These are phyloP conservation scores for Saccharomycopsis fermentans DNA, from an alignment of 805 yeast species.

Conservation along the genomic window DNA sequence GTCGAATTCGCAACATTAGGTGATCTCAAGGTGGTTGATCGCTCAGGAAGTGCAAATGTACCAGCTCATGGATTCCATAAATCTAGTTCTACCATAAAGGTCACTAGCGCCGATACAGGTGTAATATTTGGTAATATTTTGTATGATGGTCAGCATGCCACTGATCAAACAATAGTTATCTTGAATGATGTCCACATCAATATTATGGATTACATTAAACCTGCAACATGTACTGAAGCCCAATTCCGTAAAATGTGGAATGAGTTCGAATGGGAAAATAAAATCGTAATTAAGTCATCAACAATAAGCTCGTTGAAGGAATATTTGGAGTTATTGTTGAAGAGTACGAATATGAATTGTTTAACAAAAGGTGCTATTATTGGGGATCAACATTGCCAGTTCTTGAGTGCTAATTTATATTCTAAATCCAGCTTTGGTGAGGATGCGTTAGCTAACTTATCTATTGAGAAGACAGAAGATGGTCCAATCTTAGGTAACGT, in stretches of 20 bases:
- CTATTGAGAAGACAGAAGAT: conserved; percentile 70
- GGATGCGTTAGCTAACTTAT: conserved; percentile 91
- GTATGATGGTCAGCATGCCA: conserved; percentile 91
- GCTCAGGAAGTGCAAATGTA: conserved; percentile 78
- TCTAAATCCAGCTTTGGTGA: conserved; percentile 93
- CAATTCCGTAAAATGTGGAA: conserved; percentile 98
- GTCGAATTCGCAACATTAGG: conserved; percentile 96
- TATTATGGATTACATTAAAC: conserved; percentile 94
- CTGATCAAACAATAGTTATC: conserved; percentile 81
- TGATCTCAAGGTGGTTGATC: conserved; percentile 88
- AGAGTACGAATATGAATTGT: conserved; percentile 88
- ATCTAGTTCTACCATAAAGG: conserved; percentile 81
- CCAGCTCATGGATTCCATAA: conserved; percentile 98
- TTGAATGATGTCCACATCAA: conserved; percentile 92
- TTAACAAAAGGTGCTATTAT: conserved; percentile 86
- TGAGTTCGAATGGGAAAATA: conserved; percentile 99
- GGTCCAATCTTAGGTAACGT: conserved; percentile 88
- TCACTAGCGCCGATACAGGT: conserved; percentile 95
- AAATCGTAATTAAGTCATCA: conserved; percentile 71
- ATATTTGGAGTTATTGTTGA: conserved; percentile 64
- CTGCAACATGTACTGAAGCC: conserved; percentile 81
- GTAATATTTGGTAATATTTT: conserved; percentile 95
- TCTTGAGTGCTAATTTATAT: conserved; percentile 88
- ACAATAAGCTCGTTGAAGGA: conserved; percentile 56
- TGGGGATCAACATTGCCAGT: conserved; percentile 73